phyloP scores from a whole-genome alignment of 2,329 filamentous ascomycete species.

The Pseudopyrenochaeta lycopersici region DNA sequence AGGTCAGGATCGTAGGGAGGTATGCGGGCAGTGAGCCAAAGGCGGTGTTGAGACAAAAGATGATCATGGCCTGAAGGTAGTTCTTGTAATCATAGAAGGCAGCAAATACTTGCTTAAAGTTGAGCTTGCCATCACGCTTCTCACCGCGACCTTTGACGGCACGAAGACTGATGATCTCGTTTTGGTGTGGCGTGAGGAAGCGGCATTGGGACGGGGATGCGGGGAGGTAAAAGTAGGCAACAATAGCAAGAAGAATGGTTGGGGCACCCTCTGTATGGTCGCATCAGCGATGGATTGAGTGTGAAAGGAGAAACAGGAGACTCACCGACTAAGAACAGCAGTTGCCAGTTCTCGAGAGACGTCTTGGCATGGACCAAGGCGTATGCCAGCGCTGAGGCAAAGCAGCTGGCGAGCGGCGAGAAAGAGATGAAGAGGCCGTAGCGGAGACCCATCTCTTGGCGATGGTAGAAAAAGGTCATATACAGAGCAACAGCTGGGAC shows the following conservation, averaged over 20 bases:
- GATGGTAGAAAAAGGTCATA: constrained; percentile 47
- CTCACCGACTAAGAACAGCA: constrained; percentile 45
- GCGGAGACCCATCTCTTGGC: constrained; percentile 43
- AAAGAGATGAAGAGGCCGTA: constrained; percentile 37
- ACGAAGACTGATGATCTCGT: too few species aligned
- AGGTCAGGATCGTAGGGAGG: constrained; percentile 53
- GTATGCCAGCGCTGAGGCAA: constrained; percentile 47
- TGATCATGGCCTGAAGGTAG: constrained; percentile 48
- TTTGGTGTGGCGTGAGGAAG: constrained; percentile 42
- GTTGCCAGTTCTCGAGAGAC: constrained; percentile 37
- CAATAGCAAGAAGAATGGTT: constrained; percentile 36
- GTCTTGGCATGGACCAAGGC: constrained; percentile 41
- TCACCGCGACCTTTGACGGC: too few species aligned
- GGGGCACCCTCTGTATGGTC: constrained; percentile 32
- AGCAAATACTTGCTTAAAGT: constrained; percentile 50
- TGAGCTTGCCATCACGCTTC: constrained; percentile 46
- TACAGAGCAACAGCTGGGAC: constrained; percentile 32
- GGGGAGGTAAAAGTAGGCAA: constrained; percentile 44
- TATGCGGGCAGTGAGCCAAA: constrained; percentile 54
- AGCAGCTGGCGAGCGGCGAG: constrained; percentile 46
- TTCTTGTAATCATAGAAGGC: constrained; percentile 51
- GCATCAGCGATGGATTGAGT: too few species aligned
- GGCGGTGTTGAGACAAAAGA: constrained; percentile 52
- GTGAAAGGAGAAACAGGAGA: too few species aligned
- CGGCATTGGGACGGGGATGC: constrained; percentile 38